Conservation (phyloP, 2,329 filamentous ascomycete species). For the Bipolaris sorokiniana region DNA sequence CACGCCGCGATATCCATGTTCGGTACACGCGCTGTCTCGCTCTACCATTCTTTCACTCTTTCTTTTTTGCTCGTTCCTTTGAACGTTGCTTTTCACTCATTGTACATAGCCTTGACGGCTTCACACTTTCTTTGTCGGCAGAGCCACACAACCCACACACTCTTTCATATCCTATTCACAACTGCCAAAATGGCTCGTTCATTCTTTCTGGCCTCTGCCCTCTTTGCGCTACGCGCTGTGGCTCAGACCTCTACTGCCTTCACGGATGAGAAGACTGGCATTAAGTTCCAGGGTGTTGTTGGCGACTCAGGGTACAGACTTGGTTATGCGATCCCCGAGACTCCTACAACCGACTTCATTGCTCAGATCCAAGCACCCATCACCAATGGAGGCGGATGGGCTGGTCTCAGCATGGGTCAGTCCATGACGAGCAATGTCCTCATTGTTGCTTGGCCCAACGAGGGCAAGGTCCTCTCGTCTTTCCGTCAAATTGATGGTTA, state of each 20-base stretch:
- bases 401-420: constrained; percentile 57
- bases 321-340: constrained; percentile 60
- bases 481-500: constrained; percentile 58
- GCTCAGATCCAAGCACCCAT: constrained; percentile 57
- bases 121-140: constrained; percentile 35
- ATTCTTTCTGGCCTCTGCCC: constrained; percentile 34
- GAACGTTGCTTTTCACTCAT: constrained; percentile 23
- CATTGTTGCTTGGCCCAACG: constrained; percentile 61
- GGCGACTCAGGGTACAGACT: constrained; percentile 54
- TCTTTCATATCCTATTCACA: constrained; percentile 6
- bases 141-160: constrained; percentile 32
- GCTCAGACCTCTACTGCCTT: constrained; percentile 37
- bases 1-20: background rate
- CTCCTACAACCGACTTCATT: constrained; percentile 59
- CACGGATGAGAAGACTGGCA: constrained; percentile 43
- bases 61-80: constrained; percentile 22
- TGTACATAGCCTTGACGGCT: constrained; percentile 45
- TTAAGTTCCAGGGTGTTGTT: constrained; percentile 42
- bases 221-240: constrained; percentile 33
- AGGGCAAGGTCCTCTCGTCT: constrained; percentile 54
- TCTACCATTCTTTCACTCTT: constrained; percentile 15
- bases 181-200: constrained; percentile 35
- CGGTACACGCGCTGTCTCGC: constrained; percentile 18
- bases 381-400: constrained; percentile 57
- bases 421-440: constrained; percentile 59